Base-by-base conservation (phyloP, 139 green algal species). In the Gonium pectorale region DNA sequence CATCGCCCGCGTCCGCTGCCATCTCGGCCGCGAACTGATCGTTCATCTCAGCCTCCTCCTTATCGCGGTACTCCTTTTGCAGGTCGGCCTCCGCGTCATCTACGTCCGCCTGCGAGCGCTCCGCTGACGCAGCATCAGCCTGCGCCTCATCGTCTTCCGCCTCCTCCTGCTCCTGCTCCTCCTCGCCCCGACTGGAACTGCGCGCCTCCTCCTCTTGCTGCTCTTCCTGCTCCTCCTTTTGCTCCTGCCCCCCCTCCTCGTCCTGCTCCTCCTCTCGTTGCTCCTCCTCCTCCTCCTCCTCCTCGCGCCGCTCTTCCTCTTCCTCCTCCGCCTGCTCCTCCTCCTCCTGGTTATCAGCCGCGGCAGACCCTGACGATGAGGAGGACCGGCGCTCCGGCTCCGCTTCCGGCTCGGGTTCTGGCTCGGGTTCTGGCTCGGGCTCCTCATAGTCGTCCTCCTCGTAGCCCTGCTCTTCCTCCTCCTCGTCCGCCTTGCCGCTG, bases 11-110 rank as follows among this genome's bases (percentile, higher is more conserved):
- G 15, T 77, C 68, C 5, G 68, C 43, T 11, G 68, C 68, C 68
- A 77, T 60, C 43, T 77, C 68, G 5, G 44, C 68, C 43, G 41
- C 68, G 60, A 62, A 77, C 29, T 77, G 68, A 41, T 60, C 15
- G 26, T 77, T 29, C 68, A 77, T 77, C 40, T 75, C 79, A 1
- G 41, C 79, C 31, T 85, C 79, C 33, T 75, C 63, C 44, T 37
- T 63, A 17, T 19, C 79, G 33, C 6, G 24, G 40, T 52, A 37
- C 46, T 85, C 62, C 19, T 40, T 6, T 29, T 46, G 51, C 33
- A 51, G 37, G 19, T 77, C 63, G 11, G 67, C 79, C 37, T 63
- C 79, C 22, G 46, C 19, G n/a, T 79, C 59, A 0, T n/a, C n/a
- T n/a, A n/a, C n/a, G n/a, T n/a, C n/a, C n/a, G n/a, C n/a, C n/a